phyloP scores from a whole-genome alignment of 1,284 basidiomycete species.

The Cutaneotrichosporon cavernicola region DNA sequence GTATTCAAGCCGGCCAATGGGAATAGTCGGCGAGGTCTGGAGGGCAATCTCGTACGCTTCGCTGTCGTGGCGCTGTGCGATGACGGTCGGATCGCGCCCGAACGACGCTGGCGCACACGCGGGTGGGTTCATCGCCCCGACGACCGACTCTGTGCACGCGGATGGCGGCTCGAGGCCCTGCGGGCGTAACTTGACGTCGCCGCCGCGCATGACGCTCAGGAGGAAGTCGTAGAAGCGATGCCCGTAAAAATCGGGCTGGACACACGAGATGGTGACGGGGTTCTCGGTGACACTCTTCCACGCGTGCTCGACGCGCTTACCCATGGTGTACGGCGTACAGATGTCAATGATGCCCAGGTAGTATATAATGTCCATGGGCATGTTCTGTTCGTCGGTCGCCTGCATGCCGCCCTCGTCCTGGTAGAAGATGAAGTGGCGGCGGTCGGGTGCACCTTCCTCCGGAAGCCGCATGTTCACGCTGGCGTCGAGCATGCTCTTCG shows the following conservation, averaged over 20 bases:
- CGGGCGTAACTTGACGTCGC: constrained; percentile 55
- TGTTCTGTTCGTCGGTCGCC: constrained; percentile 82
- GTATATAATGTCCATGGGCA: constrained; percentile 75
- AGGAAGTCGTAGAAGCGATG: constrained; percentile 85
- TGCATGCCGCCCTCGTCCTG: constrained; percentile 93
- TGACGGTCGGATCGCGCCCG: constrained; percentile 9
- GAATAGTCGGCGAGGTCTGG: constrained; percentile 3
- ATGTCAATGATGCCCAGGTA: constrained; percentile 95
- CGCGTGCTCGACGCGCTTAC: constrained; percentile 82
- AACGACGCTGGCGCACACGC: constrained; percentile 5
- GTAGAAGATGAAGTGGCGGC: constrained; percentile 87
- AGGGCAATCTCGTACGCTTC: constrained; percentile 1
- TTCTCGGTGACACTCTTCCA: constrained; percentile 90
- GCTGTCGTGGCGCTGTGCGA: constrained; percentile 4
- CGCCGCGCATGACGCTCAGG: constrained; percentile 79
- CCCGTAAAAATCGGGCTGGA: constrained; percentile 78
- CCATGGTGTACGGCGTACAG: constrained; percentile 76
- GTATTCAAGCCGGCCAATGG: not conserved
- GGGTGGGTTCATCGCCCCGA: constrained; percentile 6
- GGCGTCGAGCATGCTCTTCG: constrained; percentile 63
- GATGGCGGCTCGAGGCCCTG: constrained; percentile 31
- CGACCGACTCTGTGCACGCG: not conserved
- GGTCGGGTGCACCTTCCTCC: constrained; percentile 64
- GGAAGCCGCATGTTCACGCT: constrained; percentile 64
- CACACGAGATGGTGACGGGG: constrained; percentile 87